phyloP scores from a whole-genome alignment of 441 rosid species.

The Bruguiera hainesii region DNA sequence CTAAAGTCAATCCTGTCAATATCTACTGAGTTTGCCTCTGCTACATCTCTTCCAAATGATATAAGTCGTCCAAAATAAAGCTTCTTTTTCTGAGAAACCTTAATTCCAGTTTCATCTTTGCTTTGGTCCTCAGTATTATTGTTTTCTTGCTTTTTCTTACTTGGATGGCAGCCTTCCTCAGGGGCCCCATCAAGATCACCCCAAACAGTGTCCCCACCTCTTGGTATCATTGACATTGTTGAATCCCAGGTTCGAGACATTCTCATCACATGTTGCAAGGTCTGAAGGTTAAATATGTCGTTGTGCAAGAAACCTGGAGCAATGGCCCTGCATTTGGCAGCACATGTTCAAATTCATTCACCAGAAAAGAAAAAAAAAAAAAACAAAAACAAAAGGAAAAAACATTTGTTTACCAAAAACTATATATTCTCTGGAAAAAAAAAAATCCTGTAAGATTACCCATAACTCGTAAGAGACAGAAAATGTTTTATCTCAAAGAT shows the following conservation, averaged over 20 bases:
- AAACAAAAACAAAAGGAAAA: not conserved
- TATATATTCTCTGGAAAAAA: not conserved
- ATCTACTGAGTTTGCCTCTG: conserved; percentile 61
- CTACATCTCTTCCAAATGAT: conserved; percentile 85
- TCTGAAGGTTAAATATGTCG: conserved; percentile 78
- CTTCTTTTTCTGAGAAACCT: conserved; percentile 35
- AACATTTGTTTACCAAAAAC: not conserved
- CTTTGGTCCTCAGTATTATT: conserved; percentile 14
- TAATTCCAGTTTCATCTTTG: conserved; percentile 30
- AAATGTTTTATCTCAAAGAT: conserved; percentile 5
- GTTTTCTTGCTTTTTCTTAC: conserved; percentile 29
- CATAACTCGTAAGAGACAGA: conserved; percentile 3
- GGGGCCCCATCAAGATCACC: conserved; percentile 95
- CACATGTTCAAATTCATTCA: not conserved
- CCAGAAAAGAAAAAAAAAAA: not conserved
- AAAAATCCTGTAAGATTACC: not conserved
- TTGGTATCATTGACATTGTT: conserved; percentile 94
- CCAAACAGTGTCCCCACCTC: conserved; percentile 95
- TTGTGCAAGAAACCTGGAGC: conserved; percentile 83
- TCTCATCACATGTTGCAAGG: conserved; percentile 74
- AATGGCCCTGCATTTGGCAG: conserved; percentile 61
- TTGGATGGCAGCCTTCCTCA: conserved; percentile 55
- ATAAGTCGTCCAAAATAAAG: conserved; percentile 79
- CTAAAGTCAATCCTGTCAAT: conserved; percentile 78
- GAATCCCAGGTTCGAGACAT: conserved; percentile 97